Conservation (phyloP, 495 filamentous ascomycete species). For the Neurospora pannonica region DNA sequence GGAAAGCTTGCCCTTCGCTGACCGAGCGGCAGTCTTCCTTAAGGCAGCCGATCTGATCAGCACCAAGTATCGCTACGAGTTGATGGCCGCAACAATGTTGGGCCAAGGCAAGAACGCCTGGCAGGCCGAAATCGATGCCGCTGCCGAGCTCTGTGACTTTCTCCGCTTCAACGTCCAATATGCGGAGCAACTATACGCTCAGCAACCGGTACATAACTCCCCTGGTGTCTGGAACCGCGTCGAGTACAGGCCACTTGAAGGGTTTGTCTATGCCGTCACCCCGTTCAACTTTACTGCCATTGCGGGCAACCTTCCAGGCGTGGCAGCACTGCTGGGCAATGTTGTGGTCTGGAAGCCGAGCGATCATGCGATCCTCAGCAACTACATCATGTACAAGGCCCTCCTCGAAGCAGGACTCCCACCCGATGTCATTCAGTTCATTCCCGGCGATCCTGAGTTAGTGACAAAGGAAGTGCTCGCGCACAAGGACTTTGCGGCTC, state of each 20-base stretch:
- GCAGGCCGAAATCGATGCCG: conserved; percentile 94
- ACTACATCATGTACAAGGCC: conserved; percentile 69
- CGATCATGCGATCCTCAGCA: conserved; percentile 64
- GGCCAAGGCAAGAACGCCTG: conserved; percentile 94
- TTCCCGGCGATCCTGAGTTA: conserved; percentile 66
- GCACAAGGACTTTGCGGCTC: conserved; percentile 61
- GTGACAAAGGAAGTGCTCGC: conserved; percentile 60
- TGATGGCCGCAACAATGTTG: conserved; percentile 89
- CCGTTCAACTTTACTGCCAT: conserved; percentile 91
- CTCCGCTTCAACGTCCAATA: conserved; percentile 83
- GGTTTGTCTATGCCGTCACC: conserved; percentile 77
- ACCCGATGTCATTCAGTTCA: conserved; percentile 70
- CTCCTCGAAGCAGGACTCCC: conserved; percentile 82
- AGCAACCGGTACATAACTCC: conserved; percentile 70
- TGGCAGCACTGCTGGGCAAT: conserved; percentile 72
- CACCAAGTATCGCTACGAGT: conserved; percentile 82
- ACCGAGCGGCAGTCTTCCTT: conserved; percentile 87
- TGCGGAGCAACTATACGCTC: conserved; percentile 76
- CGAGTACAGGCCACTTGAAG: conserved; percentile 76
- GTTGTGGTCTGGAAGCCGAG: conserved; percentile 87
- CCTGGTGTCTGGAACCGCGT: conserved; percentile 74
- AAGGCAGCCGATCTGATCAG: conserved; percentile 85
- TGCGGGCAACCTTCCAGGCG: conserved; percentile 64
- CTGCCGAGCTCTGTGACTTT: conserved; percentile 87
- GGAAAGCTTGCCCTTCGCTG: conserved; percentile 74